A percentile compares a stretch with the other conserved stretches of the same genome.
phyloP scores from a whole-genome alignment of 441 rosid genomes.

The Adansonia rubrostipa region DNA sequence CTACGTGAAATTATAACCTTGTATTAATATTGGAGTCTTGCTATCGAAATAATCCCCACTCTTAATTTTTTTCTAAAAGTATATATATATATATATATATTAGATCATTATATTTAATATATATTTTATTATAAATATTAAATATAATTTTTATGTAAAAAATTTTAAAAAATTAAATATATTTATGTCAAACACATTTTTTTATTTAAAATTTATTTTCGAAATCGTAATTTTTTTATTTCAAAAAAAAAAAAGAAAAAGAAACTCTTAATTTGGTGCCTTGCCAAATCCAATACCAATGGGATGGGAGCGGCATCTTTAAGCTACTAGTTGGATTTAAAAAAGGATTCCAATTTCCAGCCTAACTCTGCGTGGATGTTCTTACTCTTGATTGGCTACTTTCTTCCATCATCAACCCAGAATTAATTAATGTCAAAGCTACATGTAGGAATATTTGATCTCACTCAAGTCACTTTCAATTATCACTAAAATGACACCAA shows the following conservation, averaged over 20 bases:
- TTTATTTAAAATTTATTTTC: no score
- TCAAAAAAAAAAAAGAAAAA: no score
- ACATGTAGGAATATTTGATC: constrained; percentile 27
- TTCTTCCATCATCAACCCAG: neutral
- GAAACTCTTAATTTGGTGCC: no score
- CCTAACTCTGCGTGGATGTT: constrained; percentile 16
- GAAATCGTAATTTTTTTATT: no score
- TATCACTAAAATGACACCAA: neutral
- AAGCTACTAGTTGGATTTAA: constrained; percentile 15
- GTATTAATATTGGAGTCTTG: neutral
- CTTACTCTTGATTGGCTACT: neutral
- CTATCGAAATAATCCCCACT: no score
- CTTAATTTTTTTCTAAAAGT: no score
- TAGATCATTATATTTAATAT: no score
- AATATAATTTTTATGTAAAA: no score
- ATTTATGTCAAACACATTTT: no score
- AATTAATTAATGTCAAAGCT: neutral
- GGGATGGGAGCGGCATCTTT: constrained; percentile 5
- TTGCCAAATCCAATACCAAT: neutral
- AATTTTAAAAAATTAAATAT: no score
- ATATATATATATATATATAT: no score
- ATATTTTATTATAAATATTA: no score
- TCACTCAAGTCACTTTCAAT: constrained; percentile 11
- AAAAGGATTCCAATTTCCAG: neutral
- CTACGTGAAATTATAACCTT: neutral